A percentile compares a stretch with the other conserved stretches of the same genome.
These are phyloP conservation scores for Fusarium tjaetaba DNA, from an alignment of 2,329 filamentous ascomycete genomes.

Conservation along the genomic window DNA sequence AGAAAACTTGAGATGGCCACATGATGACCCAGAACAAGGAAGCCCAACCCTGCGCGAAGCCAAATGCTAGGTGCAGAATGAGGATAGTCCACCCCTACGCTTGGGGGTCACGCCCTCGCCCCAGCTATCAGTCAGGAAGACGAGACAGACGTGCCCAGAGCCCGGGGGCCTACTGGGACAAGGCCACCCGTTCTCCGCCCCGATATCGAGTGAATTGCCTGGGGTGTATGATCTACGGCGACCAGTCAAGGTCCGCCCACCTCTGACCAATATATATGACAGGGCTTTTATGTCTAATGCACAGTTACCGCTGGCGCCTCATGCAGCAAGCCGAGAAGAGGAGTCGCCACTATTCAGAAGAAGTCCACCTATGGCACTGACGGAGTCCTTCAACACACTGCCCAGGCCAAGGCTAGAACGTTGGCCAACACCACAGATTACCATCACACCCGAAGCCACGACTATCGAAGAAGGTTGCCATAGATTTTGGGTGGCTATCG, in stretches of 20 bases:
- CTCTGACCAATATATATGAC: conserved; percentile 34
- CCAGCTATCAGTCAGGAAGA: conserved; percentile 34
- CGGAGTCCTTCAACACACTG: neutral
- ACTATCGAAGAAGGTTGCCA: conserved; percentile 47
- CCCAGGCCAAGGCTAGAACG: neutral
- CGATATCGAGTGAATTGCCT: conserved; percentile 16
- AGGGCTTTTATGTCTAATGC: neutral
- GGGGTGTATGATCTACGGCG: conserved; percentile 15
- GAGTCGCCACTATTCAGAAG: neutral
- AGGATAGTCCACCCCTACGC: conserved; percentile 17
- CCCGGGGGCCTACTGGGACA: neutral
- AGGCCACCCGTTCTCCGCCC: neutral
- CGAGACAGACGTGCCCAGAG: conserved; percentile 13
- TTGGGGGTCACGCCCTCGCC: conserved; percentile 1
- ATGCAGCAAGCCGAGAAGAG: neutral
- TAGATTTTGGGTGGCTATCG: conserved; percentile 60
- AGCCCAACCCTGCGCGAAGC: neutral
- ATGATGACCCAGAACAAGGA: neutral
- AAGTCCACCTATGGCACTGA: neutral
- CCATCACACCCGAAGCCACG: conserved; percentile 55
- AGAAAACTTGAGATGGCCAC: conserved; percentile 22
- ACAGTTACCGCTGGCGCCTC: neutral
- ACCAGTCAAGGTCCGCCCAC: conserved; percentile 26
- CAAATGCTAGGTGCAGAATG: conserved; percentile 17
- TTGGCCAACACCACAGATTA: conserved; percentile 55